These are phyloP conservation scores for Talaromyces marneffei DNA, from an alignment of 2,329 filamentous ascomycete genomes.

Conservation along the genomic window DNA sequence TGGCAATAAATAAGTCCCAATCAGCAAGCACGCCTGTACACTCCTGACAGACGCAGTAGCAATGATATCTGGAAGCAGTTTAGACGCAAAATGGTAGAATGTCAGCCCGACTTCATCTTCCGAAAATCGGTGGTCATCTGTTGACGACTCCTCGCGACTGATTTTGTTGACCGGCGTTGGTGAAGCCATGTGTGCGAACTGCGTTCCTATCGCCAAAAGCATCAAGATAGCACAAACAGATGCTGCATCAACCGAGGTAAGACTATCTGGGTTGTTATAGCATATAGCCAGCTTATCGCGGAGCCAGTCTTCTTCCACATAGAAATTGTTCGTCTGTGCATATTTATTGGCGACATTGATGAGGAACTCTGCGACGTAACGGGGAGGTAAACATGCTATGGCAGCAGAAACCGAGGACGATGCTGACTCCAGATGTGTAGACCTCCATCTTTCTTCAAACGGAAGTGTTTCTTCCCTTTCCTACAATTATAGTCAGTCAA, in stretches of 20 bases:
- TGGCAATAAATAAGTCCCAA: slow-evolving; percentile 52
- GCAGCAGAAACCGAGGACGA: slow-evolving; percentile 34
- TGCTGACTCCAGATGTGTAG: slow-evolving; percentile 37
- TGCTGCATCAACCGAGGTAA: slow-evolving; percentile 35
- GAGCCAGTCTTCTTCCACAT: slow-evolving; percentile 40
- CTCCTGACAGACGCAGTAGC: slow-evolving; percentile 52
- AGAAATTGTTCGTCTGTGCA: slow-evolving; percentile 41
- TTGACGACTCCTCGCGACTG: slow-evolving; percentile 19
- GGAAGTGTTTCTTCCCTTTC: slow-evolving; percentile 33
- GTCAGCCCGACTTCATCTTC: slow-evolving; percentile 52
- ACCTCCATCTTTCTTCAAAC: slow-evolving; percentile 40
- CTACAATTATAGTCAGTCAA: slow-evolving; percentile 19
- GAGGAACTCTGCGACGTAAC: slow-evolving; percentile 40
- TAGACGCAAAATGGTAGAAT: slow-evolving; percentile 53
- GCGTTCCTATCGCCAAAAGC: slow-evolving; percentile 40
- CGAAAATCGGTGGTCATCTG: slow-evolving; percentile 35
- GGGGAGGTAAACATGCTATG: slow-evolving; percentile 37
- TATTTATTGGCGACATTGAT: slow-evolving; percentile 42
- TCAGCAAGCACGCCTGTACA: slow-evolving; percentile 53
- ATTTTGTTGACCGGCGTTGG: slow-evolving; percentile 31
- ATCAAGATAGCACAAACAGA: slow-evolving; percentile 40
- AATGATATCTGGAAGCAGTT: slow-evolving; percentile 53
- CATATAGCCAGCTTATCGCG: slow-evolving; percentile 34
- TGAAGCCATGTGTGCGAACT: slow-evolving; percentile 41
- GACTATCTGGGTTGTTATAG: slow-evolving; percentile 31